Evolutionary conservation across 192 early-diverging fungal species (phyloP), one percentile per base, ranked within the genome.

Genomic region (Tieghemiomyces parasiticus): DNA sequence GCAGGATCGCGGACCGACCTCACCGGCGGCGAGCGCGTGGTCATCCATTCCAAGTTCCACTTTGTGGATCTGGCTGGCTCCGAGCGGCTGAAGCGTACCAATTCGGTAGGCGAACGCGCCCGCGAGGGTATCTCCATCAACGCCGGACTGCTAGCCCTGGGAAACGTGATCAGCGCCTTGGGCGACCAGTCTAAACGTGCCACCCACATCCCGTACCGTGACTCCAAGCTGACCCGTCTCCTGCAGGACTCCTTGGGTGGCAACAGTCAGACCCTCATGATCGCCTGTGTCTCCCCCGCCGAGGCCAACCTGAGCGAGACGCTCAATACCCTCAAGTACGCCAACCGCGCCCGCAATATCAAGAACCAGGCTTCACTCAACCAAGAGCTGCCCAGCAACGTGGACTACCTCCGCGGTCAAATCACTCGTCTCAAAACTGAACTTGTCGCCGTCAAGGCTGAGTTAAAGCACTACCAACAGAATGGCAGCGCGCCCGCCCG

Each of bases 61-160:
- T 99, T 99, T 78, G 96, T 99, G 16, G 96, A 99, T 75, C 71
- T 99, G 70, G 96, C 96, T 24, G 96, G 96, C 31, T 92, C 89
- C 48, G 96, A 99, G 73, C 70, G 89, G 67, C 73, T 99, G 13
- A 97, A 97, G 74, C 81, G 88, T 35, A 99, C 95, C 13, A 79
- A 88, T 26, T 91, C 93, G 0, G 86, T 83, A 52, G 93, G 95
- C 30, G 93, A 95, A 49, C 78, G 93, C 49, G 86, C 86, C 60
- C 88, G 89, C 65, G 95, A 99, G 65, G 95, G 95, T 59, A 97
- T 97, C 54, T 87, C 86, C 28, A 99, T 97, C 70, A 99, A 97
- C 69, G 86, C 90, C 34, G 96, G 95, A 4, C 75, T 97, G 13
- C 71, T 95, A 54, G 93, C 93, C 6, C 81, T 99, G 30, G 96